A percentile compares a stretch with the other conserved stretches of the same genome.
Conservation (phyloP, 768 basidiomycete genomes). For the Butyriboletus loyo region DNA sequence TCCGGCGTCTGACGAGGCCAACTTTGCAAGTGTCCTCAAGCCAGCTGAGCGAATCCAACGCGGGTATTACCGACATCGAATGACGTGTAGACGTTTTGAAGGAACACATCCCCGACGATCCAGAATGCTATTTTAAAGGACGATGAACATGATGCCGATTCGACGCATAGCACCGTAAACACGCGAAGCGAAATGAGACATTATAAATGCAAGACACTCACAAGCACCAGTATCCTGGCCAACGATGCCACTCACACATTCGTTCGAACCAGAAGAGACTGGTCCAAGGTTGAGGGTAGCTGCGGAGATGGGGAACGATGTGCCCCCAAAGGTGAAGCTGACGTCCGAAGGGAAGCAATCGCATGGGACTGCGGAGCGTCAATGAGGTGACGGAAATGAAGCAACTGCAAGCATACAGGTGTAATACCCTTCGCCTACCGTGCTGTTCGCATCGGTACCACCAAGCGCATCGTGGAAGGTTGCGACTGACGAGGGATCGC, state of each 20-base stretch:
- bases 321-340: slow-evolving; percentile 37
- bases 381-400: not conserved
- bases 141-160: slow-evolving; percentile 5
- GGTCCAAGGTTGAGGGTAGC: slow-evolving; percentile 39
- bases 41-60: slow-evolving; percentile 36
- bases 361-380: slow-evolving; percentile 26
- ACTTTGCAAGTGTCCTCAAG: not conserved
- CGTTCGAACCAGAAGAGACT: slow-evolving; percentile 12
- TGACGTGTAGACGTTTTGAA: slow-evolving; percentile 40
- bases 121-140: slow-evolving; percentile 8
- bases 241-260: slow-evolving; percentile 34
- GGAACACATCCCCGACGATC: slow-evolving; percentile 31
- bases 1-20: not conserved
- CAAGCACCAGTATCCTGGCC: not conserved
- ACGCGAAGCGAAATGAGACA: too few species aligned
- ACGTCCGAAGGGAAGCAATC: slow-evolving; percentile 18
- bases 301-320: slow-evolving; percentile 30
- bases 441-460: slow-evolving; percentile 19
- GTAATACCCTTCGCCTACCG: slow-evolving; percentile 30
- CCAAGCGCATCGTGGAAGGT: slow-evolving; percentile 23
- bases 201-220: not conserved
- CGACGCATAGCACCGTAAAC: not conserved
- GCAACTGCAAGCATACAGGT: slow-evolving; percentile 24
- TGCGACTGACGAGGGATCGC: slow-evolving; percentile 4
- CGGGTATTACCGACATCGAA: slow-evolving; percentile 36